Base-by-base conservation (phyloP, 164 flowering plant genomes). In the Platanus orientalis region DNA sequence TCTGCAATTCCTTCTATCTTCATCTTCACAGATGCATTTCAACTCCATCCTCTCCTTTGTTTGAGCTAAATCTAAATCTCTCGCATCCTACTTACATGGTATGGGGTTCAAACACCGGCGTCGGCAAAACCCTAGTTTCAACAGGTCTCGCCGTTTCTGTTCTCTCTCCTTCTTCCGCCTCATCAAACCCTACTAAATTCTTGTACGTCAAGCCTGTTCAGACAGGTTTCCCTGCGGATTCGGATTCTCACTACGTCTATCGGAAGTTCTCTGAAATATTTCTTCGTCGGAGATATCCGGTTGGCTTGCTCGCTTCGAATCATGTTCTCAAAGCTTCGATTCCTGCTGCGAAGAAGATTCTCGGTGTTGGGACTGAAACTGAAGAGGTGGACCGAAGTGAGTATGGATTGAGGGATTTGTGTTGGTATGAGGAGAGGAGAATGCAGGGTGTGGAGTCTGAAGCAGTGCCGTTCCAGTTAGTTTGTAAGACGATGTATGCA, bases 121-220 rank as follows among this genome's bases (percentile, higher is more conserved):
- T 91, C 48, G 99, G 99, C 25, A 94, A 94, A 81, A 89, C 99
- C 75, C 85, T 91, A 20, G 87, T 94, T 48, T 94, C 99, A 62
- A 69, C 96, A 20, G 96, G 97, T 71, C 74, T 94, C 57, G 90
- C 97, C 45, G 65, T 86, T 32, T 75, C 84, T 49, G 69, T 83
- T 17, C 71, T 84, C 64, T 75, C 80, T 9, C 49, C 71, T 7
- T 49, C 65, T 47, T 39, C 71, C 49, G 1, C 60, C n/a, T 6
- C 54, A 13, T 60, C 62, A 42, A 58, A 10, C 4, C 71, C 72
- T 11, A 25, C 68, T 51, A 76, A 71, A 27, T 82, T 89, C 76
- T 52, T 71, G 65, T 94, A 91, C 79, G 73, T 88, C 56, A 94
- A 94, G 66, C 99, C 99, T 4, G 64, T 94, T 67, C 97, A 94